Conservation (phyloP, 2,329 filamentous ascomycete species). For the Aspergillus tanneri region DNA sequence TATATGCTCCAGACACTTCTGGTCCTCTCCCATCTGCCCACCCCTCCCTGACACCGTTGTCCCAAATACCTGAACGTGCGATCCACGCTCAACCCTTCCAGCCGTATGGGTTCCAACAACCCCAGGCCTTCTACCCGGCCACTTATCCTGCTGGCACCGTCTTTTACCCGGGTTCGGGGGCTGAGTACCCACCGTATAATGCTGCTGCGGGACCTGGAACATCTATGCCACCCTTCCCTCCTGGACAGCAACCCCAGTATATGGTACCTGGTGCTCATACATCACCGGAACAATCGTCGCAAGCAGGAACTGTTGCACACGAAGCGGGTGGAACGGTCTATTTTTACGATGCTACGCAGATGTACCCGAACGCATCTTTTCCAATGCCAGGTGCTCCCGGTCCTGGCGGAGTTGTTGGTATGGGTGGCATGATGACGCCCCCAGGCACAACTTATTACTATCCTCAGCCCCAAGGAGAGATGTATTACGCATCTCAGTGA, state of each 20-base stretch:
- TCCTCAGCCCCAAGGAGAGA: constrained; percentile 55
- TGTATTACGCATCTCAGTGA: constrained; percentile 59
- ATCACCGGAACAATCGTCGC: constrained; percentile 43
- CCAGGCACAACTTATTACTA: constrained; percentile 55
- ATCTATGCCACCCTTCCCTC: constrained; percentile 57
- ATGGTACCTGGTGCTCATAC: constrained; percentile 29
- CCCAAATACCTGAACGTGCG: constrained; percentile 87
- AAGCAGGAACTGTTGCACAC: constrained; percentile 66
- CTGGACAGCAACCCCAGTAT: constrained; percentile 50
- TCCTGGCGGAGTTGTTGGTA: constrained; percentile 60
- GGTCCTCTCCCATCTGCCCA: constrained; percentile 57
- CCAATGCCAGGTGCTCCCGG: constrained; percentile 52
- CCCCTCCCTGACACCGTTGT: constrained; percentile 75
- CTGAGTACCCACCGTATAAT: constrained; percentile 45
- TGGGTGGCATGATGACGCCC: constrained; percentile 76
- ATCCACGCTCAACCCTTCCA: constrained; percentile 91
- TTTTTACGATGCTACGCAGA: constrained; percentile 80
- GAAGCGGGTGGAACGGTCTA: constrained; percentile 96
- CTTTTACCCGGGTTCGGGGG: constrained; percentile 62
- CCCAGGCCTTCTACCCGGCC: constrained; percentile 58
- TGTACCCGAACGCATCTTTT: constrained; percentile 53
- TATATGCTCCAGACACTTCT: constrained; percentile 57
- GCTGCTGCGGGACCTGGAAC: constrained; percentile 48
- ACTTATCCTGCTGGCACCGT: constrained; percentile 60
- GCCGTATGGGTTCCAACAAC: constrained; percentile 63